Evolutionary conservation across 805 yeast genomes (phyloP).

Genomic region (Yamadazyma sp.): DNA sequence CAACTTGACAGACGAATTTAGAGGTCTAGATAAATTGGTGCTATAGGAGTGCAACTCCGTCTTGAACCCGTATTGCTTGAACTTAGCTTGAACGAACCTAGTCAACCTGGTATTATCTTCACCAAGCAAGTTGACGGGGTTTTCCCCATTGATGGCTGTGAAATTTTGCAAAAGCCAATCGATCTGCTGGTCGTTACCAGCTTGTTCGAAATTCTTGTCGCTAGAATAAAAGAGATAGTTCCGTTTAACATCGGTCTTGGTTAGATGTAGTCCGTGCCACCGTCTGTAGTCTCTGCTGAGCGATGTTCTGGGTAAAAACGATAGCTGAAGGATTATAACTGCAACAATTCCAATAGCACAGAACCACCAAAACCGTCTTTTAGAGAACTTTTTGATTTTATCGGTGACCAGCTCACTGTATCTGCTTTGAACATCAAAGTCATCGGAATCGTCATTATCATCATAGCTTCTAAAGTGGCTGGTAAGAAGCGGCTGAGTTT

Average conservation of each 20-base stretch:
- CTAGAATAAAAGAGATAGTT: constrained; percentile 45
- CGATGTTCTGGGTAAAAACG: constrained; percentile 83
- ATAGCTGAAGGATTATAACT: constrained; percentile 57
- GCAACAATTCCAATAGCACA: constrained; percentile 51
- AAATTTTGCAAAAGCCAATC: constrained; percentile 29
- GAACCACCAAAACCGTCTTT: constrained; percentile 46
- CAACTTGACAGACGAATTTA: constrained; percentile 25
- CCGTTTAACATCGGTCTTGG: constrained; percentile 70
- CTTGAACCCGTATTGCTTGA: constrained; percentile 29
- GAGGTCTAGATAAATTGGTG: constrained; percentile 22
- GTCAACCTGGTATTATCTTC: constrained; percentile 27
- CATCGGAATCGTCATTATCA: neutral
- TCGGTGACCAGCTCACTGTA: constrained; percentile 10
- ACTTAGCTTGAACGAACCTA: constrained; percentile 24
- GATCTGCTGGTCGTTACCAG: constrained; percentile 26
- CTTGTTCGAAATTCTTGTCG: constrained; percentile 20
- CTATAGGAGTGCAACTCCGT: constrained; percentile 19
- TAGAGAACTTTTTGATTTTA: constrained; percentile 20
- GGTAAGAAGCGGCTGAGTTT: constrained; percentile 5
- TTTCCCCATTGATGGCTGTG: constrained; percentile 22
- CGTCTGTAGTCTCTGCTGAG: constrained; percentile 77
- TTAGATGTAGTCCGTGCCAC: constrained; percentile 62
- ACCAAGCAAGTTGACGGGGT: constrained; percentile 23
- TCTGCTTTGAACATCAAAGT: neutral
- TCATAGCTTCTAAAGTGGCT: neutral